phyloP scores from a whole-genome alignment of 768 basidiomycete genomes.

The Candolleomyces aberdarensis region DNA sequence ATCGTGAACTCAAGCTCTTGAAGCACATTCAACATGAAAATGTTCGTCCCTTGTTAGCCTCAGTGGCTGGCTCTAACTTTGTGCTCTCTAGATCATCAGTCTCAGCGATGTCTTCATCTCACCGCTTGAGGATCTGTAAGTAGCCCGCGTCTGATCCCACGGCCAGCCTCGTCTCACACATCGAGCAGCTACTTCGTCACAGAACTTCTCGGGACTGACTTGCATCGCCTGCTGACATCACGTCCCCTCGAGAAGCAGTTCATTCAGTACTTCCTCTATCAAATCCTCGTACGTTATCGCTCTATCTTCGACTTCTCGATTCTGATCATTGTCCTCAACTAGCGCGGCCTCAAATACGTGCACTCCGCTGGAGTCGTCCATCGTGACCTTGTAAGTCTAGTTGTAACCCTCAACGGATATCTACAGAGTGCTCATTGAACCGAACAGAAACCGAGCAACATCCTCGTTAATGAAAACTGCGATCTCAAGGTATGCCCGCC shows the following conservation, averaged over 20 bases:
- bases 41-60: conserved; percentile 40
- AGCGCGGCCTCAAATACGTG: conserved; percentile 99
- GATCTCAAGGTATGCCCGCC: conserved; percentile 79
- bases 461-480: conserved; percentile 99
- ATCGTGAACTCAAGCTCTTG: conserved; percentile 94
- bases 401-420: not conserved
- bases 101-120: conserved; percentile 99
- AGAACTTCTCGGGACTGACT: conserved; percentile 95
- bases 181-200: conserved; percentile 91
- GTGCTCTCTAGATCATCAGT: conserved; percentile 79
- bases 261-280: conserved; percentile 99
- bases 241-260: conserved; percentile 99
- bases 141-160: conserved; percentile 8
- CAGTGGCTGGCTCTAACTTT: not conserved
- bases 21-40: conserved; percentile 99
- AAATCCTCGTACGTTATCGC: conserved; percentile 74
- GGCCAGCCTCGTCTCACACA: conserved; percentile 3
- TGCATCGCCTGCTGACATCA: conserved; percentile 94
- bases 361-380: conserved; percentile 99
- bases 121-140: conserved; percentile 95
- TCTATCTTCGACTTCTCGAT: not conserved
- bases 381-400: conserved; percentile 77
- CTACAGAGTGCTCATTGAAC: conserved; percentile 6
- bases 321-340: conserved; percentile 2
- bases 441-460: conserved; percentile 93